Percentiles rank a stretch among this genome's conserved stretches.
Evolutionary conservation across 2,329 filamentous ascomycete genomes (phyloP).

Genomic region (Aspergillus ochraceus): DNA sequence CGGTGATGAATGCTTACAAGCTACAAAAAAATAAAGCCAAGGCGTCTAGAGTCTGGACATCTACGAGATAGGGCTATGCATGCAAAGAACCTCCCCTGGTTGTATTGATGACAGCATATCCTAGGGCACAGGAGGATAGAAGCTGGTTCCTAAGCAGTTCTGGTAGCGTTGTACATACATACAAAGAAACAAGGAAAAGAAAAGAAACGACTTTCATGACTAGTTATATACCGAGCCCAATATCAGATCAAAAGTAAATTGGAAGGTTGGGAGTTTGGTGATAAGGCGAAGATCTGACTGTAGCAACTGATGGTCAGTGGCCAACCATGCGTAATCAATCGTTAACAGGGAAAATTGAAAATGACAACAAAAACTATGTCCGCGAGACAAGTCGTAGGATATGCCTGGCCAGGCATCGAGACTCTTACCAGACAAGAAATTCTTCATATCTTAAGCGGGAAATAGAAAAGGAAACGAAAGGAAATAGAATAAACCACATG

Average conservation of each 20-base stretch:
- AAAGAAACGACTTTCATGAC: not conserved
- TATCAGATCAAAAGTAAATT: not conserved
- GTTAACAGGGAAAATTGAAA: slow-evolving; percentile 10
- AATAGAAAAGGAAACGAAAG: not conserved
- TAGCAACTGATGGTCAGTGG: not conserved
- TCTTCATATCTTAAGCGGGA: not conserved
- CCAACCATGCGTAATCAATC: not conserved
- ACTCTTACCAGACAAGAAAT: not conserved
- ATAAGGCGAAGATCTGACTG: not conserved
- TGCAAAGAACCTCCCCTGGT: not conserved
- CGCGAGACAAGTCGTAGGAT: not conserved
- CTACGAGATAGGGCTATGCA: not conserved
- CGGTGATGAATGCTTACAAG: slow-evolving; percentile 22
- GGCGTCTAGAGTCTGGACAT: no score
- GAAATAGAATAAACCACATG: slow-evolving; percentile 5
- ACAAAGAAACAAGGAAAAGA: not conserved
- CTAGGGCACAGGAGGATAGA: not conserved
- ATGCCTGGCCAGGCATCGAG: not conserved
- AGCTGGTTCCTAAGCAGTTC: not conserved
- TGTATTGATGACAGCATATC: not conserved
- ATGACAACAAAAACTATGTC: not conserved
- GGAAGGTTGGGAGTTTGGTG: not conserved
- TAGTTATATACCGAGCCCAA: not conserved
- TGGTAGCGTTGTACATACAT: not conserved
- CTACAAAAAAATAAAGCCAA: no score